Conservation (phyloP, 2,329 filamentous ascomycete genomes). For the Westerdykella aurantiaca region DNA sequence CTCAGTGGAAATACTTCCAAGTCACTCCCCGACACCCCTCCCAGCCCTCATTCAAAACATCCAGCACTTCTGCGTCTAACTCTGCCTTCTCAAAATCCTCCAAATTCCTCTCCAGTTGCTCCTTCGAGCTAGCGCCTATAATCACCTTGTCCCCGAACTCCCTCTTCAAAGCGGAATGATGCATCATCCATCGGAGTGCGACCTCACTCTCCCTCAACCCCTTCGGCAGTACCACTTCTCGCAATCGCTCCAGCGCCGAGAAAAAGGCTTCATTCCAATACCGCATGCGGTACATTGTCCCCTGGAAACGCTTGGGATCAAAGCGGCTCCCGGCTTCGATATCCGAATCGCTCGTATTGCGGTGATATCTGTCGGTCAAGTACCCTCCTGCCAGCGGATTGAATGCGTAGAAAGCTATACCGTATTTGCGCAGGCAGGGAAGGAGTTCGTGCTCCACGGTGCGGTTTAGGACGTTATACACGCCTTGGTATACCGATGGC, state of each 20-base stretch:
- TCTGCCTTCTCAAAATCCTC: constrained; percentile 57
- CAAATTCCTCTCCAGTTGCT: constrained; percentile 52
- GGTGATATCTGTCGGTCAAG: constrained; percentile 12
- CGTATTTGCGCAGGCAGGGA: constrained; percentile 40
- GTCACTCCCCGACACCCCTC: constrained; percentile 53
- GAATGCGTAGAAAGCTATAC: constrained; percentile 43
- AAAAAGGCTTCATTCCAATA: constrained; percentile 44
- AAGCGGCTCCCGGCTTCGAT: constrained; percentile 40
- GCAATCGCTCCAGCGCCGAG: constrained; percentile 39
- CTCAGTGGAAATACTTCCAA: constrained; percentile 49
- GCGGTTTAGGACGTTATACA: constrained; percentile 40
- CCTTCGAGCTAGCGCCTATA: constrained; percentile 52
- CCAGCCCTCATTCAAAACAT: constrained; percentile 72
- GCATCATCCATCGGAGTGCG: constrained; percentile 42
- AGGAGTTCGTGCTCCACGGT: constrained; percentile 39
- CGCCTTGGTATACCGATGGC: constrained; percentile 46
- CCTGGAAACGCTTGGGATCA: constrained; percentile 37
- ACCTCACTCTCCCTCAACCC: constrained; percentile 39
- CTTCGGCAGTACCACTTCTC: constrained; percentile 32
- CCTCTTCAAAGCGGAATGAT: constrained; percentile 48
- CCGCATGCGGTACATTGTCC: constrained; percentile 33
- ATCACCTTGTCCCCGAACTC: constrained; percentile 52
- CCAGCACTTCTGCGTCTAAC: constrained; percentile 67
- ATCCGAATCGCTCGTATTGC: constrained; percentile 44
- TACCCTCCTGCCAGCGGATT: constrained; percentile 17